Base-by-base conservation (phyloP, 192 early-diverging fungal species). In the Coemansia sp. region DNA sequence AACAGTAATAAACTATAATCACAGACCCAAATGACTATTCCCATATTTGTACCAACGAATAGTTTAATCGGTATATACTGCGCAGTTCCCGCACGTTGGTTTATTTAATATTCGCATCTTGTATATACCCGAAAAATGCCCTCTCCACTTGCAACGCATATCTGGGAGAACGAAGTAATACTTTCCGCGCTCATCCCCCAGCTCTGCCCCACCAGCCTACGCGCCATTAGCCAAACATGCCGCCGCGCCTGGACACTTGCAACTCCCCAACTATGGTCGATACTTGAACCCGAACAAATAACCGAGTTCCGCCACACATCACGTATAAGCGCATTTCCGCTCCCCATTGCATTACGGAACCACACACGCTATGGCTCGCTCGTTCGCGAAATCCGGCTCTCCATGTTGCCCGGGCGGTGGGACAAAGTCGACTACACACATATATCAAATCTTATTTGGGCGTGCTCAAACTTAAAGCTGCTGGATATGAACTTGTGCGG, bases 71-170 rank as follows among this genome's bases (percentile, higher is more conserved):
- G 73, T 0, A 87, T 78, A 59, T 97, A 93, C 58, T 93, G 87
- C 23, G 90, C 92, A 65, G 94, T 78, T 3, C 81, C 57, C 62
- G 88, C 65, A 65, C 4, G 2, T 4, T 26, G 93, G 93, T 91
- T 4, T 80, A 61, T 7, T 89, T 7, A 66, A 62, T 15, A 93
- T 37, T 51, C 80, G 81, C 1, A 94, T n/a, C 36, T 86, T 74
- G 31, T 21, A 54, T 15, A 17, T 7, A 19, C 20, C 0, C 34
- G n/a, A 2, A 31, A 2, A 23, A 55, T 56, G 54, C 15, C 54
- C 6, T 5, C 15, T 2, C n/a, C n/a, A 14, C 14, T 56, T 36
- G 54, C 54, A 9, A 15, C n/a, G 3, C 26, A 11, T 10, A 36
- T 56, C 4, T 56, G 54, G 54, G 17, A 56, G 2, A 56, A 56